phyloP scores from a whole-genome alignment of 2,329 filamentous ascomycete species.

The Aspergillus tamarii region DNA sequence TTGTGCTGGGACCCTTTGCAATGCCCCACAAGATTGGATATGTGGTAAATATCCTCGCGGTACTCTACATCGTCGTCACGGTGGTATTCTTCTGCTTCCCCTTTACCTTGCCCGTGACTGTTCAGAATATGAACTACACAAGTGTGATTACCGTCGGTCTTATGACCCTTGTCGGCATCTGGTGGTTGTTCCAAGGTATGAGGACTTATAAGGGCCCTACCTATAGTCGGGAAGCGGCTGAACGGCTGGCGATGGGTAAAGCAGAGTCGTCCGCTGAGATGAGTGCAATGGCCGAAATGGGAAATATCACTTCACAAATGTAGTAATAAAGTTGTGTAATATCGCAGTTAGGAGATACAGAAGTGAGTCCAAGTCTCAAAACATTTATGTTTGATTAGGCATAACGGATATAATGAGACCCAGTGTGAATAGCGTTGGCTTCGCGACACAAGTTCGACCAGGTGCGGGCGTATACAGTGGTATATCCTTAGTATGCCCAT shows the following conservation, averaged over 20 bases:
- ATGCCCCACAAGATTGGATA: constrained; percentile 45
- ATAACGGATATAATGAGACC: too few relatives aligned
- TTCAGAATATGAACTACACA: constrained; percentile 58
- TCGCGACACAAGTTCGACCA: too few relatives aligned
- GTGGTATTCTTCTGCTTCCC: constrained; percentile 68
- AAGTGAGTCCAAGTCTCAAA: too few relatives aligned
- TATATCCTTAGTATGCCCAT: too few relatives aligned
- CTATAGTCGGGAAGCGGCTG: constrained; percentile 56
- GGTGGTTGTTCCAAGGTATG: constrained; percentile 38
- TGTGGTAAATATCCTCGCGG: constrained; percentile 55
- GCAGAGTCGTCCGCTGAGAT: neutral
- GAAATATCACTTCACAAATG: too few relatives aligned
- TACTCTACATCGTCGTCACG: constrained; percentile 63
- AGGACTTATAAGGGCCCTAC: constrained; percentile 39
- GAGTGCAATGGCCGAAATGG: neutral
- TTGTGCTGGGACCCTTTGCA: constrained; percentile 61
- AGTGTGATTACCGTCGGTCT: constrained; percentile 43
- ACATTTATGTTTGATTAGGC: too few relatives aligned
- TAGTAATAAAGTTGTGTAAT: too few relatives aligned
- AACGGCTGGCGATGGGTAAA: constrained; percentile 45
- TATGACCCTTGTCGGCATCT: constrained; percentile 34
- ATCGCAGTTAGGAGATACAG: too few relatives aligned
- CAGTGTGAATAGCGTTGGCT: too few relatives aligned
- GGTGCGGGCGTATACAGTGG: too few relatives aligned
- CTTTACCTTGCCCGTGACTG: constrained; percentile 49